A percentile compares a stretch with the other conserved stretches of the same genome.
These are phyloP conservation scores for Meyerozyma guilliermondii DNA, from an alignment of 1,139 yeast genomes.

Conservation along the genomic window DNA sequence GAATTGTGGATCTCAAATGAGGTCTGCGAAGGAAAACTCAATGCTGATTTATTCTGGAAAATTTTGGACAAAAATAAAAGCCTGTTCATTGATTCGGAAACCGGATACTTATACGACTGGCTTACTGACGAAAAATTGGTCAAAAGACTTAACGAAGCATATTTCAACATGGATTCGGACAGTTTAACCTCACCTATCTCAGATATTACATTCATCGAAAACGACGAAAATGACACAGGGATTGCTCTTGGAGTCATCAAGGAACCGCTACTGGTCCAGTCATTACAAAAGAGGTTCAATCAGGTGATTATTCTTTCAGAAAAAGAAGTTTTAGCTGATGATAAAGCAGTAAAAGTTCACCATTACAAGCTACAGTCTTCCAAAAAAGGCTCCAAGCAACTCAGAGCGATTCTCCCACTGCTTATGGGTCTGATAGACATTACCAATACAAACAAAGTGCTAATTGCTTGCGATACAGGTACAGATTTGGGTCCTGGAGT, in stretches of 20 bases:
- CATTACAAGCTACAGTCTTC: conserved; percentile 35
- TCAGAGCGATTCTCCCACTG: conserved; percentile 40
- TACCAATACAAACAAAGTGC: conserved; percentile 11
- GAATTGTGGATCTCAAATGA: conserved; percentile 69
- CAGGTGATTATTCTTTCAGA: conserved; percentile 24
- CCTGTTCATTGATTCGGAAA: conserved; percentile 21
- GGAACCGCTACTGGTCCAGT: conserved; percentile 7
- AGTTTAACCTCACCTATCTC: background rate
- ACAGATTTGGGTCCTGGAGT: conserved; percentile 63
- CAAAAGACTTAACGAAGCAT: conserved; percentile 9
- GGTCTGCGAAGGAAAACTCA: conserved; percentile 34
- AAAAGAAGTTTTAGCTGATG: conserved; percentile 12
- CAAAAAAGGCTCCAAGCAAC: conserved; percentile 59
- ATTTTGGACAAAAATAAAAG: conserved; percentile 2
- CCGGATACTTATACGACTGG: conserved; percentile 31
- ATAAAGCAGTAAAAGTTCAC: conserved; percentile 7
- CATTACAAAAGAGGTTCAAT: conserved; percentile 9
- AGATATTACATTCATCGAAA: conserved; percentile 10
- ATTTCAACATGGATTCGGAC: background rate
- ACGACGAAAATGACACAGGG: conserved; percentile 18
- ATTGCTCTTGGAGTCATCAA: conserved; percentile 26
- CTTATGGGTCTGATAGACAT: conserved; percentile 18
- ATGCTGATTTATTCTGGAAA: conserved; percentile 57
- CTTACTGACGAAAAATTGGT: conserved; percentile 23
- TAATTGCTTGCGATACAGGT: conserved; percentile 61